These are phyloP conservation scores for Podospora appendiculata DNA, from an alignment of 495 filamentous ascomycete species.

Conservation along the genomic window DNA sequence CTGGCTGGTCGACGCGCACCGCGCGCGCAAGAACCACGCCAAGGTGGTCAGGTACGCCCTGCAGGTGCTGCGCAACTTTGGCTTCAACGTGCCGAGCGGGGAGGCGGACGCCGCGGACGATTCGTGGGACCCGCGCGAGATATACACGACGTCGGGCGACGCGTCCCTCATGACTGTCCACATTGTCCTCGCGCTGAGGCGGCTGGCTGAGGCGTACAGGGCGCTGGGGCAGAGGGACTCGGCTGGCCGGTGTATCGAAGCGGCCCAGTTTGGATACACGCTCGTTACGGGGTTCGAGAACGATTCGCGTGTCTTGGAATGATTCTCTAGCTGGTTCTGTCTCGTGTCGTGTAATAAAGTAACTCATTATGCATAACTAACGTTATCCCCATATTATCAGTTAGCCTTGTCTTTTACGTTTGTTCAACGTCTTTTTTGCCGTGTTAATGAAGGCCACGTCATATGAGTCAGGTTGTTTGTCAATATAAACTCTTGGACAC, in stretches of 20 bases:
- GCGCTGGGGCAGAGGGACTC: slow-evolving; percentile 21
- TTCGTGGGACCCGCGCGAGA: slow-evolving; percentile 19
- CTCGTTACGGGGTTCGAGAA: slow-evolving; percentile 33
- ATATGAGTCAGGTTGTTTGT: too few relatives aligned
- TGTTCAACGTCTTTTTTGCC: too few relatives aligned
- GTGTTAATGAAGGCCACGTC: too few relatives aligned
- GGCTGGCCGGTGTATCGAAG: slow-evolving; percentile 17
- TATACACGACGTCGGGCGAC: slow-evolving; percentile 12
- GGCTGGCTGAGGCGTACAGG: slow-evolving; percentile 25
- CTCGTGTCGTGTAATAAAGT: too few relatives aligned
- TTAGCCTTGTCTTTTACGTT: too few relatives aligned
- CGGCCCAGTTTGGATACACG: slow-evolving; percentile 28
- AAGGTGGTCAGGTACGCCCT: slow-evolving; percentile 29
- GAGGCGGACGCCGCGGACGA: slow-evolving; percentile 9
- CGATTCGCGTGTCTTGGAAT: slow-evolving; percentile 10
- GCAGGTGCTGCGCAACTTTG: slow-evolving; percentile 36
- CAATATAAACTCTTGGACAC: too few relatives aligned
- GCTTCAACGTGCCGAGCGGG: slow-evolving; percentile 22
- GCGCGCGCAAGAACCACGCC: slow-evolving; percentile 25
- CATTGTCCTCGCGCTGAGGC: slow-evolving; percentile 27
- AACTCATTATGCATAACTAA: too few relatives aligned
- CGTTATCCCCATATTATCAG: too few relatives aligned
- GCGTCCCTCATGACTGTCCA: slow-evolving; percentile 31
- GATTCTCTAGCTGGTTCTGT: too few relatives aligned
- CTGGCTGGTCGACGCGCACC: slow-evolving; percentile 33